These are phyloP conservation scores for Acanthamoeba sp. DNA, from an alignment of 208 protist genomes.

Conservation along the genomic window DNA sequence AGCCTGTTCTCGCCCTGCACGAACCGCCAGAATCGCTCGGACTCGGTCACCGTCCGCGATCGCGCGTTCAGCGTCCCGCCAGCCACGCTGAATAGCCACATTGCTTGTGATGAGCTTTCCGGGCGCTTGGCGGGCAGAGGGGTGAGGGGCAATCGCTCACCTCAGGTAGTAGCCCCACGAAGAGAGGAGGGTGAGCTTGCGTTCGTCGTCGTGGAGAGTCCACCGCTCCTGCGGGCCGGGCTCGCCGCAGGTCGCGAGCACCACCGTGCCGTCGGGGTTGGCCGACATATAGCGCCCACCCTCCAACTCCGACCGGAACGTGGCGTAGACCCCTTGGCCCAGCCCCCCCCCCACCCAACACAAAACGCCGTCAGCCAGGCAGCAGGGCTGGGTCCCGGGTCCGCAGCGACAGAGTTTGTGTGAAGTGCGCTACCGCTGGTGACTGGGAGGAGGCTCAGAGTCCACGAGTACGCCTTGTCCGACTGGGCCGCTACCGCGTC, in stretches of 20 bases:
- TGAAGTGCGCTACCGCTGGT: slow-evolving; percentile 18
- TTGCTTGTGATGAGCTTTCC: no score
- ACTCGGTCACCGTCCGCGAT: not conserved
- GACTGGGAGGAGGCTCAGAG: not conserved
- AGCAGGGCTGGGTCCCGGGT: no score
- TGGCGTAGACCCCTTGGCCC: slow-evolving; percentile 20
- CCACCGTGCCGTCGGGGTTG: not conserved
- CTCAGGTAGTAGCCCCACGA: not conserved
- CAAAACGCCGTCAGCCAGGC: no score
- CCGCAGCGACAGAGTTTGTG: no score
- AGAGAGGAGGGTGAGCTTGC: slow-evolving; percentile 10
- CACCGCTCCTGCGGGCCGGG: not conserved
- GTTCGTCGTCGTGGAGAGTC: not conserved
- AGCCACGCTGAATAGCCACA: not conserved
- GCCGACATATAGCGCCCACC: not conserved
- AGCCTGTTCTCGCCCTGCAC: not conserved
- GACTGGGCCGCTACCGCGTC: not conserved
- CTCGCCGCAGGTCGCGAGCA: not conserved
- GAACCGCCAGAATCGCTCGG: slow-evolving; percentile 1
- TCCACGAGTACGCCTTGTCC: not conserved
- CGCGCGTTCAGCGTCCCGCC: not conserved
- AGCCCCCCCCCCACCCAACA: no score
- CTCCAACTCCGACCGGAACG: not conserved
- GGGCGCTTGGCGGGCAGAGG: not conserved
- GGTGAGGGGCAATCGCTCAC: no score